Percentiles rank a stretch among this genome's conserved stretches.
Conservation (phyloP, 2,329 filamentous ascomycete species). For the Shiraia sp. region DNA sequence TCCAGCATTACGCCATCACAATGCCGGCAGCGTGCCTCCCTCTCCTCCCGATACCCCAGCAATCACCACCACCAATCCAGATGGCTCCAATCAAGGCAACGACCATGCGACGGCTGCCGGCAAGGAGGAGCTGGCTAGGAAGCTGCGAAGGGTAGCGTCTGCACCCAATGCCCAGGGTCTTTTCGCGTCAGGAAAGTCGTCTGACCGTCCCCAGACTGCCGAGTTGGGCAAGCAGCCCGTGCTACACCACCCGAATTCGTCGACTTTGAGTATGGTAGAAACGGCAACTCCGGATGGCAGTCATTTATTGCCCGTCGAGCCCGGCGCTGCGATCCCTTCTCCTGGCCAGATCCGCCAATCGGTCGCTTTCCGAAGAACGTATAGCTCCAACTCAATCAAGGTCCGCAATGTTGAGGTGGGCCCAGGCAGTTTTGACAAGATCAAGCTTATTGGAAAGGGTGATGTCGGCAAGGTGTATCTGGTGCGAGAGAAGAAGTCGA, state of each 20-base stretch:
- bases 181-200: conserved; percentile 60
- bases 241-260: conserved; percentile 58
- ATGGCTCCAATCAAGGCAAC: conserved; percentile 68
- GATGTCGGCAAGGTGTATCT: conserved; percentile 98
- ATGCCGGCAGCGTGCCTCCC: conserved; percentile 88
- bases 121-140: conserved; percentile 92
- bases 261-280: conserved; percentile 60
- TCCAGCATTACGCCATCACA: conserved; percentile 89
- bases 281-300: conserved; percentile 36
- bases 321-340: conserved; percentile 62
- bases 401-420: conserved; percentile 95
- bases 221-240: conserved; percentile 84
- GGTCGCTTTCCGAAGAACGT: conserved; percentile 86
- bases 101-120: conserved; percentile 75
- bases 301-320: conserved; percentile 38
- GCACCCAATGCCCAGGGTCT: conserved; percentile 95
- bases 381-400: conserved; percentile 99
- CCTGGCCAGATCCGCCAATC: conserved; percentile 67
- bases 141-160: conserved; percentile 90
- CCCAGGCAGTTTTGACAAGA: conserved; percentile 96
- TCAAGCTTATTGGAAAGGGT: conserved; percentile 98
- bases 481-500: conserved; percentile 97
- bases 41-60: conserved; percentile 89
- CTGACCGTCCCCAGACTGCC: conserved; percentile 75
- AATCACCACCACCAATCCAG: conserved; percentile 63